Evolutionary conservation across 768 basidiomycete species (phyloP), one percentile per base, ranked within the genome.

Genomic region (Tylopilus felleus): DNA sequence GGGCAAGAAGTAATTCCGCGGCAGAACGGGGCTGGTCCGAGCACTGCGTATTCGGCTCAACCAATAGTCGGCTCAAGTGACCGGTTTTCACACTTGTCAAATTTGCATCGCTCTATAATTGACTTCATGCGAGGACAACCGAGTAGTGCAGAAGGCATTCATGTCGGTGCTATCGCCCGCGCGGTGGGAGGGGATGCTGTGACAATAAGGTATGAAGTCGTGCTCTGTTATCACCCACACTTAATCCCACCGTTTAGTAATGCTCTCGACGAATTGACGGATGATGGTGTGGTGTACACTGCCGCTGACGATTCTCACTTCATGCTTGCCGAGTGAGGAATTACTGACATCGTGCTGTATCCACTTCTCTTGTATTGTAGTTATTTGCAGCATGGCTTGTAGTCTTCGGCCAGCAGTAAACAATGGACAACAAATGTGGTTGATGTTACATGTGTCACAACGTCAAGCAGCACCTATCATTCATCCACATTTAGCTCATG

Each of bases 291-390:
- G 58, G 77, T 95, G 52, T 98, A 81, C 69, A 86, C 82, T 50
- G 91, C 90, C 1, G 80, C 85, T 38, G 87, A 93, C 62, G 91
- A 93, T 57, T 86, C 80, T n/a, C 90, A 91, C 62, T 88, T 84
- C 69, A 73, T 77, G 33, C 65, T 88, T 42, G 81, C 82, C 47
- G 77, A 63, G 67, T 54, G 31, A 46, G 54, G 25, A 10, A 28
- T 14, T 42, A n/a, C 41, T 19, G 19, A 25, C 8, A 22, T 9
- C 7, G 17, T 25, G 16, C 14, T 29, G 43, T 55, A 46, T 21
- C 22, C 51, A 19, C 43, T 51, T 47, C 17, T 41, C 19, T 28
- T 31, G 14, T 44, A 25, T 13, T 8, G 17, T 51, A 27, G n/a
- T 13, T 43, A 46, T 40, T 46, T 42, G 47, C 28, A 28, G 42